Evolutionary conservation across 169 alveolate genomes (phyloP).

Genomic region (Plasmodium coatneyi): DNA sequence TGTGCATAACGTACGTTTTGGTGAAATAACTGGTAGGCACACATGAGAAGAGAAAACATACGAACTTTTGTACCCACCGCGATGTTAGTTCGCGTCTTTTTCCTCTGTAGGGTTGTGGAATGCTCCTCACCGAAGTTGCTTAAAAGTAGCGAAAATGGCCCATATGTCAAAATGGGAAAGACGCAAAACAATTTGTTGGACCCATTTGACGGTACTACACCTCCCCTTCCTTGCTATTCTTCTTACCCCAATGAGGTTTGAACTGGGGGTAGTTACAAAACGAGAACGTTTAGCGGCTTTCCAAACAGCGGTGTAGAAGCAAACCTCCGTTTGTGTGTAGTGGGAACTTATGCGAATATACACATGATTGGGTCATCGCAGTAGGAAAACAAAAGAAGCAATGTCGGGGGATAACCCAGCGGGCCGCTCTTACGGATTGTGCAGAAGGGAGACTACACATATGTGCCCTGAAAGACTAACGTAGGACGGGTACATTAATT

Average conservation of each 20-base stretch:
- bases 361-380: not conserved
- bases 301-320: not conserved
- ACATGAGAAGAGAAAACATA: not conserved
- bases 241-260: not conserved
- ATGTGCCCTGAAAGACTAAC: not conserved
- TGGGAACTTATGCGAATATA: not conserved
- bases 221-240: not conserved
- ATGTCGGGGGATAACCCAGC: not conserved
- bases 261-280: not conserved
- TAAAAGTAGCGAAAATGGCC: not conserved
- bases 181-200: not conserved
- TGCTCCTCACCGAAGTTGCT: not conserved
- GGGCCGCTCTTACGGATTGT: not conserved
- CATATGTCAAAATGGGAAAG: not conserved
- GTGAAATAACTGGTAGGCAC: not conserved
- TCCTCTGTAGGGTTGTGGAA: not conserved
- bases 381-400: not conserved
- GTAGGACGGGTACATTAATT: not conserved
- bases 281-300: not conserved
- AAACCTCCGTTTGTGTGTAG: not conserved
- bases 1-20: not conserved
- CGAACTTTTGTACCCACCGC: not conserved
- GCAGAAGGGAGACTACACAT: not conserved
- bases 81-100: not conserved
- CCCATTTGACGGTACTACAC: not conserved